Percentiles rank a stretch among this genome's conserved stretches.
phyloP scores from a whole-genome alignment of 768 basidiomycete species.

The Agrocybe pediades region DNA sequence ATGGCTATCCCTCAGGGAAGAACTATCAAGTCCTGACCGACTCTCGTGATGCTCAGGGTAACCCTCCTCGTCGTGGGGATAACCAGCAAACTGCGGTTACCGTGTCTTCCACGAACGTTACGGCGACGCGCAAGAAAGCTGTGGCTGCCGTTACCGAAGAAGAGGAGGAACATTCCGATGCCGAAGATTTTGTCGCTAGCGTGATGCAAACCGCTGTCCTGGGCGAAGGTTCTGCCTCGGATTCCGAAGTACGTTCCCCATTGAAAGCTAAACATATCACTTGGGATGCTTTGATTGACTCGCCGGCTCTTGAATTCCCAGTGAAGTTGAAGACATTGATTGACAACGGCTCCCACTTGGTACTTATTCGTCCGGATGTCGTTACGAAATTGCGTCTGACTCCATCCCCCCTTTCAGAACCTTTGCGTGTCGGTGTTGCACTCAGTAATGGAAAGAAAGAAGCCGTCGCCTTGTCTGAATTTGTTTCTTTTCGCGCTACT shows the following conservation, averaged over 20 bases:
- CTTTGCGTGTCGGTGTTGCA: not conserved
- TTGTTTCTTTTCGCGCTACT: slow-evolving; percentile 16
- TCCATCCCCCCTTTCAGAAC: too few relatives aligned
- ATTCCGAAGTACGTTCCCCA: slow-evolving; percentile 6
- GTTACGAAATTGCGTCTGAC: slow-evolving; percentile 10
- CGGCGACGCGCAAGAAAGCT: not conserved
- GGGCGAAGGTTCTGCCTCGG: not conserved
- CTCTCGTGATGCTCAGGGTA: not conserved
- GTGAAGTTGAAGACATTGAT: not conserved
- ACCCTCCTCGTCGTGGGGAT: not conserved
- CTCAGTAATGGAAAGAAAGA: slow-evolving; percentile 3
- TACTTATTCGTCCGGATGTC: slow-evolving; percentile 1
- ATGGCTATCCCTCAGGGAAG: slow-evolving; percentile 1
- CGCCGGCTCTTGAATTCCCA: not conserved
- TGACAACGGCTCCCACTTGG: not conserved
- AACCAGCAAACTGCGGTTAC: not conserved
- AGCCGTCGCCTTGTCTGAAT: slow-evolving; percentile 7
- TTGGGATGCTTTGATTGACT: not conserved
- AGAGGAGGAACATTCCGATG: not conserved
- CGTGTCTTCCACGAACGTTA: not conserved
- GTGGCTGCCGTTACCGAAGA: not conserved
- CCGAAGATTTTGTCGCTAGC: not conserved
- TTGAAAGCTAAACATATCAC: not conserved
- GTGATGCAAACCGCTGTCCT: not conserved
- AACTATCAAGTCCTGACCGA: not conserved